Evolutionary conservation across 2,329 filamentous ascomycete genomes (phyloP).

Genomic region (Penicillium sp.): DNA sequence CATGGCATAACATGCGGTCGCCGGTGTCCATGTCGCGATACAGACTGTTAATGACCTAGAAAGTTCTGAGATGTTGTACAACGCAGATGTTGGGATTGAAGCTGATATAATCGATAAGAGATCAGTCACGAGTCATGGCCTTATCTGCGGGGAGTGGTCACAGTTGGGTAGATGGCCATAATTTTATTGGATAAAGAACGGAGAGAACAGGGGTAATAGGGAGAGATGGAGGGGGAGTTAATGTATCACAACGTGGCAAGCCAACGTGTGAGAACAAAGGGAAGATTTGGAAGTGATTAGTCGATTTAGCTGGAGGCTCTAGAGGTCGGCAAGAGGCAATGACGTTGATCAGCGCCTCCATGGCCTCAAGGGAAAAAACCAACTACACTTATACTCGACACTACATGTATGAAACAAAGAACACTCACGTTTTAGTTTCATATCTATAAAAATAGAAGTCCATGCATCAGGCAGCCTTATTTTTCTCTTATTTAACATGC

Average conservation of each 20-base stretch:
- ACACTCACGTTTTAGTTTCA: background rate
- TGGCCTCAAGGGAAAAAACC: background rate
- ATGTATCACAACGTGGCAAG: background rate
- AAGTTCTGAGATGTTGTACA: conserved; percentile 3
- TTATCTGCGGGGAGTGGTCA: conserved; percentile 22
- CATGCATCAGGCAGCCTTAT: background rate
- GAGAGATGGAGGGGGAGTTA: background rate
- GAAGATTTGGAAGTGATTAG: background rate
- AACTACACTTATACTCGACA: background rate
- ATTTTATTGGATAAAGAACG: background rate
- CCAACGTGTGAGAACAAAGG: background rate
- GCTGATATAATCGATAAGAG: conserved; percentile 11
- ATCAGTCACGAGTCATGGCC: conserved; percentile 24
- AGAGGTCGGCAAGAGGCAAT: background rate
- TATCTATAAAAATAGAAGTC: background rate
- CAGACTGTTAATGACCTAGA: background rate
- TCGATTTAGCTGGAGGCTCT: background rate
- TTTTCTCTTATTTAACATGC: background rate
- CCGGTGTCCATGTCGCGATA: conserved; percentile 29
- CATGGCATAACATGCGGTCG: conserved; percentile 83
- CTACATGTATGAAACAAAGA: background rate
- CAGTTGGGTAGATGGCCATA: background rate
- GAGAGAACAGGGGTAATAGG: too few species aligned
- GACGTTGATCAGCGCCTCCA: conserved; percentile 6
- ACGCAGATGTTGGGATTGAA: conserved; percentile 1